Base-by-base conservation (phyloP, 805 yeast genomes). In the Wickerhamiella sergipiensis region DNA sequence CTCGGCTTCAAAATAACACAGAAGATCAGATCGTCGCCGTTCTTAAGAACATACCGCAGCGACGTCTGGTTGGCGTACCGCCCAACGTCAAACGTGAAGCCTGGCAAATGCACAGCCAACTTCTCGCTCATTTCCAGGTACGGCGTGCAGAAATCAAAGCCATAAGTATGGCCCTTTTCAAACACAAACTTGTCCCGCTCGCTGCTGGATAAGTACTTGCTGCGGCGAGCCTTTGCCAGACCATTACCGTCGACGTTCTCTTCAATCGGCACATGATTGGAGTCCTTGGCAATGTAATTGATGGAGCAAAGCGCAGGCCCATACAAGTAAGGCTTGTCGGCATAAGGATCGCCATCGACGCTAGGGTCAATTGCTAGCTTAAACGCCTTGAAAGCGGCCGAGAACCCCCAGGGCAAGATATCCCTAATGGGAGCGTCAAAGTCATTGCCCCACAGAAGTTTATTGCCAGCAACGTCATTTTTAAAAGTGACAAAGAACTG, bases 381-480 rank as follows among this genome's bases (percentile, higher is more conserved):
- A 68, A 80, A 81, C 33, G 80, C 64, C 52, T 72, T 71, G 55
- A 78, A 67, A 0, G 84, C 86, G 1, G 77, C 63, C 4, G 78
- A 69, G 26, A 71, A 68, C 4, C 79, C 78, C 61, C 69, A 69
- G 2, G 88, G 88, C 10, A 82, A 70, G 50, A 70, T 70, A 46
- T 79, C 79, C 31, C 72, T 66, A 31, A 82, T 73, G 0, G 85
- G 80, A n/a, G 68, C 61, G 9, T 73, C 76, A 60, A 80, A 79
- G 58, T 82, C 87, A 60, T 82, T 82, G 1, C 88, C 88, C 66
- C 78, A 81, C n/a, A 77, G 52, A 42, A 82, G 64, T n/a, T 72
- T 71, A 43, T 74, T 69, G 2, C 83, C 85, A 18, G 57, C 59
- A n/a, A 80, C 68, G 10, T 59, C 55, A 47, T 50, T 50, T 24